Conservation (phyloP, 176 grass and related monocot genomes). For the Rhipidocladum racemiflorum region DNA sequence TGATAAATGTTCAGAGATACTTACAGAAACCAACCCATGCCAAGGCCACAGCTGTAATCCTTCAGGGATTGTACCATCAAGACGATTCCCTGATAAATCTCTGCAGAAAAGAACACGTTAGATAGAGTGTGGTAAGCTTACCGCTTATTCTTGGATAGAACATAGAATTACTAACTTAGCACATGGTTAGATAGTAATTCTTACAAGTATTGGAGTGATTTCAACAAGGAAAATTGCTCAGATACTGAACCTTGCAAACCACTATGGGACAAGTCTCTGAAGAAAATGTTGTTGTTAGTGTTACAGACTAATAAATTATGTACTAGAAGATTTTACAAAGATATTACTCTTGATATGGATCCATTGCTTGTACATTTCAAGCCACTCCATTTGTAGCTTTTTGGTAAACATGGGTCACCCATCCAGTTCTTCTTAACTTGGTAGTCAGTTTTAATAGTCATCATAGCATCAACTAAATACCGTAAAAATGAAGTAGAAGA, state of each 20-base stretch:
- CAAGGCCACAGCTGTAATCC: no score
- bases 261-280: neutral
- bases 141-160: neutral
- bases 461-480: neutral
- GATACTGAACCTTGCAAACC: conserved; percentile 10
- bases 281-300: neutral
- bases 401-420: neutral
- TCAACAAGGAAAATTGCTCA: neutral
- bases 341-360: neutral
- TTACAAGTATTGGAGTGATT: neutral
- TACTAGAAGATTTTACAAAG: no score
- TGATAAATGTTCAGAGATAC: no score
- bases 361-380: neutral
- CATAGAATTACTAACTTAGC: neutral
- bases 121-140: neutral
- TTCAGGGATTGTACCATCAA: no score
- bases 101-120: conserved; percentile 15
- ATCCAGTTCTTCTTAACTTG: neutral
- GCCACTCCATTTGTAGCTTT: neutral
- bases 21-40: no score
- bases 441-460: neutral
- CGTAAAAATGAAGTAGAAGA: no score
- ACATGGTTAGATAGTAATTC: neutral
- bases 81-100: neutral
- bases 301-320: no score